Percentiles rank a stretch among this genome's conserved stretches.
These are phyloP conservation scores for Entrophospora sp. DNA, from an alignment of 192 early-diverging fungal genomes.

Conservation along the genomic window DNA sequence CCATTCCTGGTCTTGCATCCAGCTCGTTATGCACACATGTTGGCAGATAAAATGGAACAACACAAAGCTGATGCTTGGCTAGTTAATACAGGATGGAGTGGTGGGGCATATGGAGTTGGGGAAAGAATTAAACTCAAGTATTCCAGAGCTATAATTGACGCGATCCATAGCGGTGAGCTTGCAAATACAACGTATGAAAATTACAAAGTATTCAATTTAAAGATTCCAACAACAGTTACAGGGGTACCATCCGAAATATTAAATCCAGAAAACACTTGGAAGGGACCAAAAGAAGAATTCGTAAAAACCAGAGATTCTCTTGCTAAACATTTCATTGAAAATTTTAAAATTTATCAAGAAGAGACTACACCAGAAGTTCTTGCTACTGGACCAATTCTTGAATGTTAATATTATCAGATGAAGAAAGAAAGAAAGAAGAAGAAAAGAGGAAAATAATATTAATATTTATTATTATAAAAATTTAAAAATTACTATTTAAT, in stretches of 20 bases:
- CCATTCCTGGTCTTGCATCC: conserved; percentile 98
- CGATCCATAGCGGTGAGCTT: conserved; percentile 92
- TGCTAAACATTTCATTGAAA: conserved; percentile 75
- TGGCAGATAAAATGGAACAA: conserved; percentile 86
- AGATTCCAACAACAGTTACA: conserved; percentile 73
- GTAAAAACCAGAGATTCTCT: conserved; percentile 59
- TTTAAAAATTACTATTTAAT: no score
- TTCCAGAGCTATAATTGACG: conserved; percentile 94
- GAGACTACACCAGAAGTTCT: conserved; percentile 61
- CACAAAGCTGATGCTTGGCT: conserved; percentile 86
- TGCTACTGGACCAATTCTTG: conserved; percentile 48
- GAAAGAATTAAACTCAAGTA: conserved; percentile 94
- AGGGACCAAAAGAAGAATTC: conserved; percentile 63
- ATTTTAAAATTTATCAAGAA: conserved; percentile 82
- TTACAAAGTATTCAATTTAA: conserved; percentile 82
- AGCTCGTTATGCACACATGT: conserved; percentile 90
- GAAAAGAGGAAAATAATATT: no score
- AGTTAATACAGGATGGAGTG: conserved; percentile 97
- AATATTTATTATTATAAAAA: no score
- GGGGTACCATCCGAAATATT: conserved; percentile 78
- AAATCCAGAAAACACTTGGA: conserved; percentile 81
- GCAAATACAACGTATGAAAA: conserved; percentile 72
- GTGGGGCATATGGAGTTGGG: conserved; percentile 83
- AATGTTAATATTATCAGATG: neutral
- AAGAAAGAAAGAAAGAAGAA: no score